Evolutionary conservation across 768 basidiomycete species (phyloP).

Genomic region (Boletus patriciae): DNA sequence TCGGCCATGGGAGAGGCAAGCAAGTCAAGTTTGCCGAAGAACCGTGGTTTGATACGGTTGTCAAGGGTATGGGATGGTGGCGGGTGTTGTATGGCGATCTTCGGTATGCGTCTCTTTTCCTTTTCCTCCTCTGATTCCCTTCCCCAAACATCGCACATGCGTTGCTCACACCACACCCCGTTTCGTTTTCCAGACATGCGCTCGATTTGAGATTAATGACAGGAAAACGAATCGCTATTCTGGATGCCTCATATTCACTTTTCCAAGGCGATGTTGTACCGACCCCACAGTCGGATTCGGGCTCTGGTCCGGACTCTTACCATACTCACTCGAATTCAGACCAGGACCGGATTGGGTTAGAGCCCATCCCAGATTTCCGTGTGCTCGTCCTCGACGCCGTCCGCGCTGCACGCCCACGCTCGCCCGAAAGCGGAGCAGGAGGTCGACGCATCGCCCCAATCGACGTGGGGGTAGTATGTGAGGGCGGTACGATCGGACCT

Average conservation of each 20-base stretch:
- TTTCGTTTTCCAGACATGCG: constrained; percentile 53
- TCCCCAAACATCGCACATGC: neutral
- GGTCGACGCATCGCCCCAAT: constrained; percentile 50
- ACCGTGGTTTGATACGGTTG: constrained; percentile 58
- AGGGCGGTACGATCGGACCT: constrained; percentile 44
- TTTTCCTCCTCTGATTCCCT: neutral
- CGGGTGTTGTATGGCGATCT: constrained; percentile 69
- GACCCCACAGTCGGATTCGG: neutral
- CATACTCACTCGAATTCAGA: neutral
- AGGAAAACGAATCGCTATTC: constrained; percentile 60
- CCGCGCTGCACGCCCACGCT: constrained; percentile 29
- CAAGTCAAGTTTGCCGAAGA: constrained; percentile 17
- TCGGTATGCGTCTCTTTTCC: constrained; percentile 42
- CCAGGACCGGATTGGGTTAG: constrained; percentile 39
- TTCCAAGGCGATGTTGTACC: constrained; percentile 27
- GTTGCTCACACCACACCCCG: neutral
- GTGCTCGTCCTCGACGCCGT: constrained; percentile 52
- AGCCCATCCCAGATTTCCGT: constrained; percentile 61
- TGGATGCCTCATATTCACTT: constrained; percentile 72
- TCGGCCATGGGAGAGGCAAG: constrained; percentile 18
- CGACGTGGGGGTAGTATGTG: constrained; percentile 65
- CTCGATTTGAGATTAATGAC: constrained; percentile 79
- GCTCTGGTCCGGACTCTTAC: neutral
- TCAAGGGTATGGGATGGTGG: constrained; percentile 84
- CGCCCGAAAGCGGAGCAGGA: constrained; percentile 11